Evolutionary conservation across 2,329 filamentous ascomycete genomes (phyloP).

Genomic region (Fusarium sp.): DNA sequence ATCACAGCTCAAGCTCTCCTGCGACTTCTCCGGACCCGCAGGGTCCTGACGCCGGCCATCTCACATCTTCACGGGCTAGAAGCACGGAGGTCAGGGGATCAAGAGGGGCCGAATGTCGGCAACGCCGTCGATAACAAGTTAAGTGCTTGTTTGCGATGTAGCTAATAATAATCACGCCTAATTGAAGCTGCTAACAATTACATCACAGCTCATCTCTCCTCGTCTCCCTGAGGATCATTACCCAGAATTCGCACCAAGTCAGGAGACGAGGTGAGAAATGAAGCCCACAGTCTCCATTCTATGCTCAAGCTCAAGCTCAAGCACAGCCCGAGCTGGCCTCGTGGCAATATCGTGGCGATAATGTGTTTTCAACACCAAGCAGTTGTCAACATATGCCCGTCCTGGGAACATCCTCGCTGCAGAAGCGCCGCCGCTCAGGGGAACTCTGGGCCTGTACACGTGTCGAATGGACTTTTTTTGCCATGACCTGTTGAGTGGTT

Average conservation of each 20-base stretch:
- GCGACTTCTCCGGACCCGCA: conserved; percentile 5
- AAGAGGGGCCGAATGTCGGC: conserved; percentile 37
- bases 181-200: conserved; percentile 27
- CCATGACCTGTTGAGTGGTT: conserved; percentile 7
- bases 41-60: conserved; percentile 25
- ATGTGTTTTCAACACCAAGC: conserved; percentile 12
- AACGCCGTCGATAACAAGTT: conserved; percentile 24
- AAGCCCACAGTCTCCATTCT: neutral
- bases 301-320: neutral
- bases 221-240: conserved; percentile 2
- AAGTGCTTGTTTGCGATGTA: conserved; percentile 4
- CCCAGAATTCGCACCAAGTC: neutral
- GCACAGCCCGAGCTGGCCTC: neutral
- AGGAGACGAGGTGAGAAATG: conserved; percentile 1
- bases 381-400: conserved; percentile 16
- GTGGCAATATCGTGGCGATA: conserved; percentile 6
- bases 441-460: conserved; percentile 34
- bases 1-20: conserved; percentile 11
- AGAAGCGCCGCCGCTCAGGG: conserved; percentile 18
- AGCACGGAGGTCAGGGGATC: conserved; percentile 26
- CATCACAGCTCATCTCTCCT: conserved; percentile 36
- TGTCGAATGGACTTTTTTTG: conserved; percentile 30
- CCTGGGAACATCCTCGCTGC: conserved; percentile 36
- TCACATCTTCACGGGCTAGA: conserved; percentile 20
- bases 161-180: conserved; percentile 31